phyloP scores from a whole-genome alignment of 139 green algal species.

The Coelastrella sp. region DNA sequence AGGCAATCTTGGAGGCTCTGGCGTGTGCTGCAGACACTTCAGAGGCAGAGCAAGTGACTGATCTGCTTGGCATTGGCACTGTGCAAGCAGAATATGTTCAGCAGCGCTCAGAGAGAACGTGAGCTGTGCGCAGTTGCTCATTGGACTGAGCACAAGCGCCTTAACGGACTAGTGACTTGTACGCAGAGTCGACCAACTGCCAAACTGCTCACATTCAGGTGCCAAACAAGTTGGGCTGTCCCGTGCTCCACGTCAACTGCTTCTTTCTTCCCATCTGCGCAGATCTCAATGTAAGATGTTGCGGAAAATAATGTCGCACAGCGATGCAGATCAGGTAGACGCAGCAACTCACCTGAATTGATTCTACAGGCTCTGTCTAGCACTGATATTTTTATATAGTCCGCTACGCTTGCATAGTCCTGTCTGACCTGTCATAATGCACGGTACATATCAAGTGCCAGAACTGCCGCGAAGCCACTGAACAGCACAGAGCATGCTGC shows the following conservation, averaged over 20 bases:
- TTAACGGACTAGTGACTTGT: neutral
- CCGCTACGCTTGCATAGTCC: constrained; percentile 49
- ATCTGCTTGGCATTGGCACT: too few species aligned
- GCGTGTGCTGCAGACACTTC: neutral
- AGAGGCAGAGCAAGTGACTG: too few species aligned
- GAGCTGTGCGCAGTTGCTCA: neutral
- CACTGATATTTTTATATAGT: constrained; percentile 52
- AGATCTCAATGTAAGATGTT: neutral
- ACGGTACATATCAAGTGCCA: neutral
- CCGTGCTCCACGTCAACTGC: constrained; percentile 42
- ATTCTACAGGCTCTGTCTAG: constrained; percentile 29
- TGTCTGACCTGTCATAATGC: constrained; percentile 26
- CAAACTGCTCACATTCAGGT: constrained; percentile 37
- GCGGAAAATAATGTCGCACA: neutral
- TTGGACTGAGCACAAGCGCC: neutral
- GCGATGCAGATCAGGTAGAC: neutral
- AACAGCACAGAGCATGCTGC: neutral
- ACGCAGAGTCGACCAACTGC: neutral
- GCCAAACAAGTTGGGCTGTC: constrained; percentile 26
- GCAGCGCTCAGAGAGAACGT: neutral
- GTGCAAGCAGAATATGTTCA: too few species aligned
- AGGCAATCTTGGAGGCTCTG: neutral
- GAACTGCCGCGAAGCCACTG: neutral
- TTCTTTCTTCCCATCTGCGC: constrained; percentile 44
- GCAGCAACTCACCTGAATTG: constrained; percentile 34